A percentile compares a stretch with the other conserved stretches of the same genome.
phyloP scores from a whole-genome alignment of 2,329 filamentous ascomycete genomes.

The Xylaria sp. region DNA sequence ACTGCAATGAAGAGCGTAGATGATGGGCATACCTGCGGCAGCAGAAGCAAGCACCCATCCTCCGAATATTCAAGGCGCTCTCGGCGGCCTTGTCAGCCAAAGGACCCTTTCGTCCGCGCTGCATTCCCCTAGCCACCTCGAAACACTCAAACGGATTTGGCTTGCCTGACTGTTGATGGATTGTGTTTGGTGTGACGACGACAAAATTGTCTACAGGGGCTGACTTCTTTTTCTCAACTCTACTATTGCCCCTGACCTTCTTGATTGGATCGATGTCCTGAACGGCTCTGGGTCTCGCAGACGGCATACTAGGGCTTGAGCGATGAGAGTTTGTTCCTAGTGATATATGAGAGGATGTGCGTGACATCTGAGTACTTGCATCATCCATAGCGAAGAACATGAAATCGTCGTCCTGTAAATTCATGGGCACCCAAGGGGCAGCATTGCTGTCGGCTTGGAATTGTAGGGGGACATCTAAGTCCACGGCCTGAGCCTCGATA shows the following conservation, averaged over 20 bases:
- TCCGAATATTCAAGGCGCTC: slow-evolving; percentile 63
- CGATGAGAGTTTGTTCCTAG: slow-evolving; percentile 39
- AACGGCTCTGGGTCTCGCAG: slow-evolving; percentile 41
- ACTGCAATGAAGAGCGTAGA: neutral
- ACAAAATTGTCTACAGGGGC: slow-evolving; percentile 60
- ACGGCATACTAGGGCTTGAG: slow-evolving; percentile 45
- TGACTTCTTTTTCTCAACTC: slow-evolving; percentile 58
- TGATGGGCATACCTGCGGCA: slow-evolving; percentile 54
- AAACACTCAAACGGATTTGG: slow-evolving; percentile 66
- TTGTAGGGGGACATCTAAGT: slow-evolving; percentile 53
- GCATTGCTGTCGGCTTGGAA: slow-evolving; percentile 52
- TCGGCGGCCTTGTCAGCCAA: slow-evolving; percentile 64
- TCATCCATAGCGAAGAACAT: slow-evolving; percentile 51
- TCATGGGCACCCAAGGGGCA: slow-evolving; percentile 56
- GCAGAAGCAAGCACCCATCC: slow-evolving; percentile 67
- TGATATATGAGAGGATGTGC: slow-evolving; percentile 43
- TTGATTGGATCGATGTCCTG: slow-evolving; percentile 51
- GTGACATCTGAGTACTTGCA: slow-evolving; percentile 45
- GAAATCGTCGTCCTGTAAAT: slow-evolving; percentile 49
- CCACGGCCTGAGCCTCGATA: slow-evolving; percentile 44
- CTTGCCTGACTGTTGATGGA: slow-evolving; percentile 61
- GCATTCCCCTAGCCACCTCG: slow-evolving; percentile 62
- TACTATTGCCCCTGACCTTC: slow-evolving; percentile 54
- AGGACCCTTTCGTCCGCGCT: slow-evolving; percentile 66
- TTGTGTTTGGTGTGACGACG: slow-evolving; percentile 64